These are phyloP conservation scores for Phialophora tarda DNA, from an alignment of 2,329 filamentous ascomycete species.

Conservation along the genomic window DNA sequence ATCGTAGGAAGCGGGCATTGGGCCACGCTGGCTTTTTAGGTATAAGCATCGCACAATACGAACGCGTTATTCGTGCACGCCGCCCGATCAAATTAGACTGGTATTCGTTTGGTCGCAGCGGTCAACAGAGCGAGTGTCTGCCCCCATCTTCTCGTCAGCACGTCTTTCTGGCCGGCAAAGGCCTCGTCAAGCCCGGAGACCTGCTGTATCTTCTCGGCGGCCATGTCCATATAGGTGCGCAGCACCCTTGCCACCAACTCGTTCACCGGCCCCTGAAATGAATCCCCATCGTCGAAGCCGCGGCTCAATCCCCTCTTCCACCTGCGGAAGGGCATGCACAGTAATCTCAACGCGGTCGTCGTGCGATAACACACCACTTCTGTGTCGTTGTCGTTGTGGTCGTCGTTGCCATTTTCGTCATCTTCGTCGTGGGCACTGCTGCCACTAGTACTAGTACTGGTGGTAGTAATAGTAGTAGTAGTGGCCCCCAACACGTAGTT, in stretches of 20 bases:
- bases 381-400: not conserved
- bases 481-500: conserved; percentile 6
- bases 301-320: conserved; percentile 14
- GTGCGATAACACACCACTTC: conserved; percentile 27
- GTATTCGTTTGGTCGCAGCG: conserved; percentile 7
- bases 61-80: not conserved
- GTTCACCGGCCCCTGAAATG: not conserved
- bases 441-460: not conserved
- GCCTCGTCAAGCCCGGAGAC: conserved; percentile 3
- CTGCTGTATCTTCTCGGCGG: conserved; percentile 8
- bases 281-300: conserved; percentile 26
- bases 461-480: not conserved
- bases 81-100: not conserved
- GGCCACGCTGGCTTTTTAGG: not conserved
- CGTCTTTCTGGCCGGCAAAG: conserved; percentile 9
- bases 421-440: not conserved
- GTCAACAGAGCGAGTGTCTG: conserved; percentile 13
- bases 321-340: conserved; percentile 24
- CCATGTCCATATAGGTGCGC: conserved; percentile 3
- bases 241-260: not conserved
- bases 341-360: conserved; percentile 22
- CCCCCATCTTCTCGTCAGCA: conserved; percentile 18
- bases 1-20: not conserved
- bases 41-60: not conserved
- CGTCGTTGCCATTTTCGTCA: not conserved